phyloP scores from a whole-genome alignment of 805 yeast species.

The Candida dajiaensis region DNA sequence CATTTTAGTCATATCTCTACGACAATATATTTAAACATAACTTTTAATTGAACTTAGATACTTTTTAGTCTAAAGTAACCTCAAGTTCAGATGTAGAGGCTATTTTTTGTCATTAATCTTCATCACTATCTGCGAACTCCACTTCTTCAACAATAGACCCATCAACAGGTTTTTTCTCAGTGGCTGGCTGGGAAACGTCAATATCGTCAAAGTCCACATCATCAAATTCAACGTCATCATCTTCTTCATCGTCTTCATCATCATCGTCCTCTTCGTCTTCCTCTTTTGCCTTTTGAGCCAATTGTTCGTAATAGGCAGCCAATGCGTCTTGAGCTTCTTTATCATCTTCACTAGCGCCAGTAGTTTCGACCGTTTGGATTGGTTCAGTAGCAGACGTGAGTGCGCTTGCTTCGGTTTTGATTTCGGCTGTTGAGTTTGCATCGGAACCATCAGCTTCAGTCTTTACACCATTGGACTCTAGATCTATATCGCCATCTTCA shows the following conservation, averaged over 20 bases:
- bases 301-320: constrained; percentile 23
- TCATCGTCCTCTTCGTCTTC: constrained; percentile 21
- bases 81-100: not conserved
- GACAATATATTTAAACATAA: not conserved
- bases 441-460: constrained; percentile 2
- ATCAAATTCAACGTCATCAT: constrained; percentile 45
- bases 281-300: constrained; percentile 23
- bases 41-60: too few species aligned
- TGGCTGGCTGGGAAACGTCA: constrained; percentile 14
- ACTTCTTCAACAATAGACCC: constrained; percentile 16
- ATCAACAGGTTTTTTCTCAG: constrained; percentile 1
- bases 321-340: constrained; percentile 21
- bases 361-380: constrained; percentile 5
- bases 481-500: constrained; percentile 39
- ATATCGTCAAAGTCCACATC: constrained; percentile 30
- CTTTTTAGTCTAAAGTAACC: not conserved
- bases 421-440: constrained; percentile 16
- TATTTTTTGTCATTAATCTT: constrained; percentile 13
- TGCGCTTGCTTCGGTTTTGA: constrained; percentile 10
- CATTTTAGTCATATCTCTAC: too few species aligned
- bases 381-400: constrained; percentile 7
- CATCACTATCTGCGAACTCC: constrained; percentile 25
- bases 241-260: constrained; percentile 37
- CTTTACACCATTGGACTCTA: not conserved
- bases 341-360: constrained; percentile 15